Conservation (phyloP, 768 basidiomycete species). For the Cubamyces lactineus region DNA sequence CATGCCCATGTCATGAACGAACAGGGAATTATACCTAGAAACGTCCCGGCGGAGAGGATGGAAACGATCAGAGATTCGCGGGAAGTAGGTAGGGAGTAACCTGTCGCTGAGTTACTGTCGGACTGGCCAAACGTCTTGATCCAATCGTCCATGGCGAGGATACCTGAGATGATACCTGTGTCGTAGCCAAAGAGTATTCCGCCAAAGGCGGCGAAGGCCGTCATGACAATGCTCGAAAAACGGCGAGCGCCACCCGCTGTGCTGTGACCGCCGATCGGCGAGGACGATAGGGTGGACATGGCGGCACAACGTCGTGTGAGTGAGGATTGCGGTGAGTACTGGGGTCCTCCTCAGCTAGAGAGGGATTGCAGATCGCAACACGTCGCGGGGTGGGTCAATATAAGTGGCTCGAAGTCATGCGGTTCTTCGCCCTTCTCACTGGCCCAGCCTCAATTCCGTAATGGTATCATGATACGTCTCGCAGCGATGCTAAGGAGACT, state of each 20-base stretch:
- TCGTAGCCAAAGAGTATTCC: slow-evolving; percentile 65
- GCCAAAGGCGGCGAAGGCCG: slow-evolving; percentile 41
- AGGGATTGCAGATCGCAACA: too few species aligned
- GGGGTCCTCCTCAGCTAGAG: too few species aligned
- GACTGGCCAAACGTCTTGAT: slow-evolving; percentile 51
- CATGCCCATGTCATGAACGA: too few species aligned
- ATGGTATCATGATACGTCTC: too few species aligned
- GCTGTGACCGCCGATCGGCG: not conserved
- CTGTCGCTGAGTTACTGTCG: slow-evolving; percentile 8
- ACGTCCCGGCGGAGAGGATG: slow-evolving; percentile 85
- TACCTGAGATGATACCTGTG: slow-evolving; percentile 80
- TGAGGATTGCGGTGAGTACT: too few species aligned
- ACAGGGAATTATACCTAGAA: slow-evolving; percentile 51
- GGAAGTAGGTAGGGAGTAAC: slow-evolving; percentile 43
- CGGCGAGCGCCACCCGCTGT: slow-evolving; percentile 7
- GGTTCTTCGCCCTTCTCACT: too few species aligned
- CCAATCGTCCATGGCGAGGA: slow-evolving; percentile 66
- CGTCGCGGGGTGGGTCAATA: too few species aligned
- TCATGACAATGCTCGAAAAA: slow-evolving; percentile 39
- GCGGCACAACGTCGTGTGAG: too few species aligned
- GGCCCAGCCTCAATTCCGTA: too few species aligned
- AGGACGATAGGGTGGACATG: too few species aligned
- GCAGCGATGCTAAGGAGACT: too few species aligned
- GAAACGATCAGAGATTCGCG: slow-evolving; percentile 56
- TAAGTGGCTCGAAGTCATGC: too few species aligned